Conservation (phyloP, 2,329 filamentous ascomycete species). For the Pseudocercospora vitis region DNA sequence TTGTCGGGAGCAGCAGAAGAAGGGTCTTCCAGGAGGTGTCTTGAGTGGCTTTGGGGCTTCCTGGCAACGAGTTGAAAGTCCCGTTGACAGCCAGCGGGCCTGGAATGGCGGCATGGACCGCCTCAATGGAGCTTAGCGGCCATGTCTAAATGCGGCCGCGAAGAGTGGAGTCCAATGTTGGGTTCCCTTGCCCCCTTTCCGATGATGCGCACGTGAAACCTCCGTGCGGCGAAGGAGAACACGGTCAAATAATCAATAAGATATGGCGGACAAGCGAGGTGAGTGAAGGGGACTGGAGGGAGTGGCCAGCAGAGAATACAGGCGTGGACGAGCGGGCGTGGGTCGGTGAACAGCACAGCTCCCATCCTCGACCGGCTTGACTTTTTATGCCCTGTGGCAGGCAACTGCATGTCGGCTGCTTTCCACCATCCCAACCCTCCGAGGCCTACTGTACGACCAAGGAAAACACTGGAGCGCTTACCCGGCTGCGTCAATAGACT, state of each 20-base stretch:
- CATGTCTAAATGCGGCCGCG: neutral
- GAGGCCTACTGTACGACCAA: too few species aligned
- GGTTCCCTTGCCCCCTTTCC: neutral
- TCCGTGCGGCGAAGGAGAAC: too few species aligned
- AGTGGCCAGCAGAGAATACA: neutral
- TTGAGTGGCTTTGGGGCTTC: neutral
- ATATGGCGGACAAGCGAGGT: neutral
- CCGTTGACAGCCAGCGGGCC: neutral
- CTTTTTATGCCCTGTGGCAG: neutral
- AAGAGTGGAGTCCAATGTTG: too few species aligned
- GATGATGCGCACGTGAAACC: neutral
- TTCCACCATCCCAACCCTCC: constrained; percentile 1
- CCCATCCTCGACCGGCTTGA: neutral
- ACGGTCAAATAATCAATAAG: too few species aligned
- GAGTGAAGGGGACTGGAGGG: too few species aligned
- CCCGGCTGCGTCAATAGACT: neutral
- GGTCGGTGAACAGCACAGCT: too few species aligned
- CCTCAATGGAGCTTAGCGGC: neutral
- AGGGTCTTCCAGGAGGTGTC: neutral
- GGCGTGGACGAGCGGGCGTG: neutral
- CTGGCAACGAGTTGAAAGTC: neutral
- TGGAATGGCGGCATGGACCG: too few species aligned
- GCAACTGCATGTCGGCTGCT: neutral
- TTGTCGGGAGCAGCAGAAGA: neutral
- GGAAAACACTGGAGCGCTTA: too few species aligned